Base-by-base conservation (phyloP, 352 stramenopile species). In the Phytophthora chlamydospora region DNA sequence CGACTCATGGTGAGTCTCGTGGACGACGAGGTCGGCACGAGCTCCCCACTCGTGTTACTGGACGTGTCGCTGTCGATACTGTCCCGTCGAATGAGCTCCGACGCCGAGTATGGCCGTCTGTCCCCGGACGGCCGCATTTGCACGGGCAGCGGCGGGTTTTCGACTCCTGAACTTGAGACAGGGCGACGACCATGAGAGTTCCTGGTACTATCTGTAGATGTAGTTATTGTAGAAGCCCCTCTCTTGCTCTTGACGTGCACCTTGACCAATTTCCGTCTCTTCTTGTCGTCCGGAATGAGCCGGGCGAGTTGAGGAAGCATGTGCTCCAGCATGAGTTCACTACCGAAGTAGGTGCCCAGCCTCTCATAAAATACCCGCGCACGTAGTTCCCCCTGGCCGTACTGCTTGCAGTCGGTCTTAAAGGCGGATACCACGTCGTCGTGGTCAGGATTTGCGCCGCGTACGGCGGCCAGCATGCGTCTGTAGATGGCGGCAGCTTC, bases 401-500 rank as follows among this genome's bases (percentile, higher is more conserved):
- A 95, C 27, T 68, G 68, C 65, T 91, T 92, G 66, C 85, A 95
- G 69, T 93, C 85, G 12, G 68, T 53, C 69, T 93, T 93, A 66
- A 95, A 95, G 16, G 78, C 82, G 2, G 68, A 54, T 3, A 90
- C 75, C 5, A 88, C 78, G 42, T 92, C 82, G 54, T 93, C 72
- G 48, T 90, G 85, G 62, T 86, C 75, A 27, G 66, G 74, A 62
- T 94, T 90, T 19, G 83, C 83, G 29, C 83, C 83, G 38, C 82
- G 80, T 45, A 95, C 85, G 4, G 82, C 82, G 31, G 83, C 83
- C 17, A 95, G 66, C 75, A 95, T 88, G 27, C 80, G 71, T 61
- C 89, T 92, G 74, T 95, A 95, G 49, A 95, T 91, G 13, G 75
- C 39, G 9, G 78, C 79, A 6, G 85, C 85, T 54, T 95, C 83